Base-by-base conservation (phyloP, 2,329 filamentous ascomycete genomes). In the Gaeumannomyces tritici region DNA sequence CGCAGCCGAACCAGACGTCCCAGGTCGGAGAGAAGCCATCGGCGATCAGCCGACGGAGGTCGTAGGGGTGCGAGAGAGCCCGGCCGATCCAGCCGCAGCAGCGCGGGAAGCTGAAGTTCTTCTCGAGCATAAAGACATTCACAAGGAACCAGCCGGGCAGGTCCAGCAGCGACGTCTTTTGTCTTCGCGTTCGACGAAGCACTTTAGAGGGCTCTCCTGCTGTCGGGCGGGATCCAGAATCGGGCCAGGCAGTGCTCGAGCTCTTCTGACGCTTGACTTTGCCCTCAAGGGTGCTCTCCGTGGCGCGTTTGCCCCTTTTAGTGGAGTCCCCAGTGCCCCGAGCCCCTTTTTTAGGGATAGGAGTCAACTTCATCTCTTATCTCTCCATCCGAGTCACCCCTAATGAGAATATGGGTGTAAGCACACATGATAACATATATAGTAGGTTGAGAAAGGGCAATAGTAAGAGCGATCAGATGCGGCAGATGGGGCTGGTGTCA, bases 111-210 rank as follows among this genome's bases (percentile, higher is more conserved):
- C 77, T 74, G 58, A 80, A 64, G 65, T 82, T 84, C 64, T 72
- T 69, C 59, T 81, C 83, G 61, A 79, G 70, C 65, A 81, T 70
- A 62, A 84, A 78, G 59, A 86, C 83, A 35, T 65, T 73, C 67
- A 84, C 80, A 15, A 85, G 74, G 28, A 85, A 73, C 69, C 85
- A 83, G 8, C 77, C 68, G 0, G 83, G 83, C 11, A 85, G 71
- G 64, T 70, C 72, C 56, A 77, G 67, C 3, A 74, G 59, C 28
- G 69, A 65, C 2, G 71, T 69, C 18, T 66, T 66, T 61, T 62
- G 69, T 55, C 62, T 61, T 13, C 57, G 24, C 9, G 42, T 11
- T n/a, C 42, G 42, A 21, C 35, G 42, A 51, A n/a, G 42, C 18
- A 9, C n/a, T 24, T 21, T 51, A 13, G 42, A 21, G 42, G 42